Evolutionary conservation across 2,329 filamentous ascomycete genomes (phyloP).

Genomic region (Paraphaeosphaeria sporulosa): DNA sequence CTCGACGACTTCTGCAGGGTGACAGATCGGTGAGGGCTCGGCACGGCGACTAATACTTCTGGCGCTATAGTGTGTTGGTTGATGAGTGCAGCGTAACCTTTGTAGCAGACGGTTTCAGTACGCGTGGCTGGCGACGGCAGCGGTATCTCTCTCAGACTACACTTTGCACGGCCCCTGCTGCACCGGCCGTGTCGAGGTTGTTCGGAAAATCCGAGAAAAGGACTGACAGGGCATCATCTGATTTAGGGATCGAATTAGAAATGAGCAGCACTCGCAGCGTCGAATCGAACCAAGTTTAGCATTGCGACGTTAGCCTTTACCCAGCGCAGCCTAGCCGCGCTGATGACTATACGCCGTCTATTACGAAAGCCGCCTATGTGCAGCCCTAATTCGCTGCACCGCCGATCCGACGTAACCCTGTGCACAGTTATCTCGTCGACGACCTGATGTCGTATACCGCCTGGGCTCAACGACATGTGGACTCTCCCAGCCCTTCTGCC

Average conservation of each 20-base stretch:
- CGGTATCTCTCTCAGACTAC: no score
- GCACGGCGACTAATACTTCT: not conserved
- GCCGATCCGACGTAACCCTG: constrained; percentile 8
- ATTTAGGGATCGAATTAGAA: constrained; percentile 41
- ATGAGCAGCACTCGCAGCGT: constrained; percentile 13
- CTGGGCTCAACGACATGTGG: no score
- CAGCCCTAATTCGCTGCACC: constrained; percentile 22
- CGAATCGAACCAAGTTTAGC: constrained; percentile 39
- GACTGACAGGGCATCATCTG: not conserved
- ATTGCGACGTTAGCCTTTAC: constrained; percentile 21
- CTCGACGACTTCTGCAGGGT: not conserved
- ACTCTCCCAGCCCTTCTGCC: constrained; percentile 4
- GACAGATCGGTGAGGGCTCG: constrained; percentile 10
- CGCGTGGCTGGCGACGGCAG: constrained; percentile 9
- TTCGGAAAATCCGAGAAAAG: not conserved
- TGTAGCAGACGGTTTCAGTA: constrained; percentile 10
- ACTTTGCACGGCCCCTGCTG: not conserved
- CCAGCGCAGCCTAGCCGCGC: constrained; percentile 33
- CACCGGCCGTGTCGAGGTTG: not conserved
- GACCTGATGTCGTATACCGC: constrained; percentile 20
- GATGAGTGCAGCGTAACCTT: constrained; percentile 1
- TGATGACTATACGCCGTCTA: constrained; percentile 36
- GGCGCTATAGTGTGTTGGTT: constrained; percentile 3
- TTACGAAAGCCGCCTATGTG: constrained; percentile 30
- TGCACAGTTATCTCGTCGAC: constrained; percentile 13